Percentiles rank a stretch among this genome's conserved stretches.
Conservation (phyloP, 305 asterid species). For the Nicotiana rustica region DNA sequence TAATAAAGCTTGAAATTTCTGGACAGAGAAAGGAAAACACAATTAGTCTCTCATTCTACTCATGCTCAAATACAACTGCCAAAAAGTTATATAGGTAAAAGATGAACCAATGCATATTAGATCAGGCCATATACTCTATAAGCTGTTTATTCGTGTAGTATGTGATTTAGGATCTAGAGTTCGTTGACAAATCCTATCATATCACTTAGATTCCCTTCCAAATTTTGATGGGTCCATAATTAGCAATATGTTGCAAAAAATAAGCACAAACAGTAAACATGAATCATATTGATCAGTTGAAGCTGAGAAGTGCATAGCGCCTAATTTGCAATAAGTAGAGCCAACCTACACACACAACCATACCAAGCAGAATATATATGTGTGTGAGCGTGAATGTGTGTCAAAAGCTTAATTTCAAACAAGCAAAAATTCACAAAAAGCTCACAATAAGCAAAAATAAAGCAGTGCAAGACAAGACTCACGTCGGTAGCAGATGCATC, state of each 20-base stretch:
- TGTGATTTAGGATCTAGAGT: conserved; percentile 15
- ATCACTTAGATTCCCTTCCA: not conserved
- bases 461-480: conserved; percentile 40
- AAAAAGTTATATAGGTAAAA: not conserved
- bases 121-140: not conserved
- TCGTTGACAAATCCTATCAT: not conserved
- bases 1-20: conserved; percentile 66
- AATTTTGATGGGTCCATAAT: conserved; percentile 14
- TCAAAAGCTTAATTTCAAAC: conserved; percentile 22
- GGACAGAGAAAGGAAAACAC: conserved; percentile 43
- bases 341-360: not conserved
- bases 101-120: conserved; percentile 11
- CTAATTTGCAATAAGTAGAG: not conserved
- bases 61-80: not conserved
- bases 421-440: conserved; percentile 17
- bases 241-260: not conserved
- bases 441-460: conserved; percentile 13
- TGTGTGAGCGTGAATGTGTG: not conserved
- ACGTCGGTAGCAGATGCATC: conserved; percentile 76
- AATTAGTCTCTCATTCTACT: conserved; percentile 24
- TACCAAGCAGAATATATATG: not conserved
- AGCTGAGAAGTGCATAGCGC: not conserved
- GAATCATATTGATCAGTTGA: not conserved
- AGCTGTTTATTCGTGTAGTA: conserved; percentile 7
- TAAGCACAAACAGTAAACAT: conserved; percentile 2